These are phyloP conservation scores for Ceratocystis diversiconidia DNA, from an alignment of 2,329 filamentous ascomycete species.

Conservation along the genomic window DNA sequence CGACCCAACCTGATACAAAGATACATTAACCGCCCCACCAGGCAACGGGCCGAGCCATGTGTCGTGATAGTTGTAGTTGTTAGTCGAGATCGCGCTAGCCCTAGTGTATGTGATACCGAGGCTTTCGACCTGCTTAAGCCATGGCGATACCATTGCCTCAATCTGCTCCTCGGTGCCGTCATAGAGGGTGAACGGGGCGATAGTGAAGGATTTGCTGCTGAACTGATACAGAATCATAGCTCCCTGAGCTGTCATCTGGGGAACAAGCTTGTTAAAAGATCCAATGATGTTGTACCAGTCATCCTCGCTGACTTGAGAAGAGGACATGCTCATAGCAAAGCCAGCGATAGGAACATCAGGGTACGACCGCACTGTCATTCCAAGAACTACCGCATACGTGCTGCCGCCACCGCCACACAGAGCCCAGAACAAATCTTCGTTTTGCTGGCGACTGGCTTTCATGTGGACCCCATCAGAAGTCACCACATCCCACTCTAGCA, in stretches of 20 bases:
- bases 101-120: constrained; percentile 27
- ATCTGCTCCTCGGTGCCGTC: constrained; percentile 32
- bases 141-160: constrained; percentile 32
- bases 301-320: constrained; percentile 24
- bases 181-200: constrained; percentile 34
- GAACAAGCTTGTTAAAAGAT: constrained; percentile 30
- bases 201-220: constrained; percentile 32
- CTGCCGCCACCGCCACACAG: constrained; percentile 45
- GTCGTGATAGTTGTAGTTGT: constrained; percentile 35
- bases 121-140: constrained; percentile 28
- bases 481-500: constrained; percentile 42
- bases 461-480: constrained; percentile 35
- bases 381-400: constrained; percentile 43
- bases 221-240: constrained; percentile 36
- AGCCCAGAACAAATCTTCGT: constrained; percentile 50
- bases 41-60: constrained; percentile 23
- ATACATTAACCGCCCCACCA: constrained; percentile 24
- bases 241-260: constrained; percentile 35
- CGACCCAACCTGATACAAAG: constrained; percentile 25
- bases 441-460: constrained; percentile 32
- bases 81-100: constrained; percentile 29
- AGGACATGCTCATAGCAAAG: constrained; percentile 31
- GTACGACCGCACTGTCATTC: constrained; percentile 40
- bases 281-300: constrained; percentile 36
- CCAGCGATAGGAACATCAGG: constrained; percentile 31